Conservation (phyloP, 805 yeast genomes). For the Metschnikowia lochheadii region DNA sequence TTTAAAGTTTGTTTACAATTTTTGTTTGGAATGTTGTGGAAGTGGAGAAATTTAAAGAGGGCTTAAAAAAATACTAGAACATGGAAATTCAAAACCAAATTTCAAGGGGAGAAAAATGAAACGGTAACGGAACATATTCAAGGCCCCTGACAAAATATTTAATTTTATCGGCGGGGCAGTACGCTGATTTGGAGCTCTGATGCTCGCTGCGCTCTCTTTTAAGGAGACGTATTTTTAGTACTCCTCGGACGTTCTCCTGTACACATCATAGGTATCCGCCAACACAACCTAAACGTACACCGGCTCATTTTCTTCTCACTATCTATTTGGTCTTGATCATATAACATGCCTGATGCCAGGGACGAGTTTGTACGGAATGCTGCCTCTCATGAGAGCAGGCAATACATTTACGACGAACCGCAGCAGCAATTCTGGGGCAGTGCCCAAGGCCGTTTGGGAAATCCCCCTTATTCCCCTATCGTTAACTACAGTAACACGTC, state of each 20-base stretch:
- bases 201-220: background rate
- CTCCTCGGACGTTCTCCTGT: conserved; percentile 1
- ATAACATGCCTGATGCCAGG: conserved; percentile 1
- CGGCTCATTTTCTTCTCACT: background rate
- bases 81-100: too few species aligned
- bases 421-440: conserved; percentile 3
- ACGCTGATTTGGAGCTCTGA: background rate
- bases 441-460: background rate
- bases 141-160: background rate
- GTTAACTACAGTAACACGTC: background rate
- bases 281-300: background rate
- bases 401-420: background rate
- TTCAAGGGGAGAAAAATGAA: too few species aligned
- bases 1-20: background rate
- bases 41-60: background rate
- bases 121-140: background rate
- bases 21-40: background rate
- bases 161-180: background rate
- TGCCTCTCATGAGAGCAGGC: background rate
- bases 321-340: background rate
- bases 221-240: background rate
- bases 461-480: conserved; percentile 7
- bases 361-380: conserved; percentile 14
- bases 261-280: background rate
- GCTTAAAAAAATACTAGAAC: background rate